phyloP scores from a whole-genome alignment of 345 rosid genomes.

The Brassica cretica region DNA sequence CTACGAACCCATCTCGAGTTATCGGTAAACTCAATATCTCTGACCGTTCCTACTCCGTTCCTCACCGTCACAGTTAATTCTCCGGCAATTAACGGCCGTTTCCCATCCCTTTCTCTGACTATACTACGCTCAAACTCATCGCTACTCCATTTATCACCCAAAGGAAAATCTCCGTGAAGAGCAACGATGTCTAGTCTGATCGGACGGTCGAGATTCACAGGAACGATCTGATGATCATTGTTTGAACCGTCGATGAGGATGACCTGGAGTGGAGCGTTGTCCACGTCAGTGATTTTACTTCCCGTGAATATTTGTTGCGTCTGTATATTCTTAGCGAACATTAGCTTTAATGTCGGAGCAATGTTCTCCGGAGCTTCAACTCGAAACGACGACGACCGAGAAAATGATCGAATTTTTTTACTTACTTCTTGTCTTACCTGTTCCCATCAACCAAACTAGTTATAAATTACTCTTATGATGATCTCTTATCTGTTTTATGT shows the following conservation, averaged over 20 bases:
- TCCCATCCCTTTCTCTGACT: conserved; percentile 74
- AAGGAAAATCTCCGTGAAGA: conserved; percentile 77
- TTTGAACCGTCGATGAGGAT: conserved; percentile 44
- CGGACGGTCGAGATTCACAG: conserved; percentile 45
- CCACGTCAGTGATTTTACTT: conserved; percentile 57
- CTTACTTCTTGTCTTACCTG: conserved; percentile 79
- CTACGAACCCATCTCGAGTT: conserved; percentile 95
- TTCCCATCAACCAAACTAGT: conserved; percentile 12
- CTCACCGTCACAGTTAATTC: conserved; percentile 55
- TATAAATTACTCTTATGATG: conserved; percentile 4
- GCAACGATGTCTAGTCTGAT: conserved; percentile 71
- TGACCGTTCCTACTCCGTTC: conserved; percentile 53
- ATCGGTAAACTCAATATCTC: conserved; percentile 79
- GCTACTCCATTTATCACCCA: conserved; percentile 53
- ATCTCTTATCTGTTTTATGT: not conserved
- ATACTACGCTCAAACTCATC: conserved; percentile 62
- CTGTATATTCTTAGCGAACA: conserved; percentile 25
- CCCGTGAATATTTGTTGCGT: conserved; percentile 57
- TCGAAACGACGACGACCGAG: conserved; percentile 37
- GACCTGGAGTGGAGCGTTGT: conserved; percentile 54
- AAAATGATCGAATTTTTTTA: conserved; percentile 36
- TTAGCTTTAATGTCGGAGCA: conserved; percentile 23
- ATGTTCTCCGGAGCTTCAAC: conserved; percentile 30
- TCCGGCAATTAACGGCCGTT: conserved; percentile 88
- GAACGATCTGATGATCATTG: conserved; percentile 21